Percentiles rank a stretch among this genome's conserved stretches.
Conservation (phyloP, 2,329 filamentous ascomycete genomes). For the Fusarium tupiense region DNA sequence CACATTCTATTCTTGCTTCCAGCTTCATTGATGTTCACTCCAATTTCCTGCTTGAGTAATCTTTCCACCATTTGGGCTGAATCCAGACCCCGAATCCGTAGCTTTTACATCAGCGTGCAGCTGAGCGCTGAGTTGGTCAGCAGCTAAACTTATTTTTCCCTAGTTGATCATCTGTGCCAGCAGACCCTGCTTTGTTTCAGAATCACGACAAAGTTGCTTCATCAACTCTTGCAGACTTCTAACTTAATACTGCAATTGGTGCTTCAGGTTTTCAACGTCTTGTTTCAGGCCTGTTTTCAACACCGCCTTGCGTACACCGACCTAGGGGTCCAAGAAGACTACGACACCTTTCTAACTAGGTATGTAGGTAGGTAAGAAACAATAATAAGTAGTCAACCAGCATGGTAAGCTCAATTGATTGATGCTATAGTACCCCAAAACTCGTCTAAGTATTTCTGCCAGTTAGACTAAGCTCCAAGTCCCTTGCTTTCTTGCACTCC, state of each 20-base stretch:
- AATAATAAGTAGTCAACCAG: not conserved
- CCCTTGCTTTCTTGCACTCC: not conserved
- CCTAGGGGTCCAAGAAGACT: not conserved
- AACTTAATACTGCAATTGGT: slow-evolving; percentile 1
- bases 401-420: not conserved
- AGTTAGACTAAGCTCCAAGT: not conserved
- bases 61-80: slow-evolving; percentile 7
- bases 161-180: slow-evolving; percentile 10
- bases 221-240: slow-evolving; percentile 4
- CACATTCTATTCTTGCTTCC: slow-evolving; percentile 33
- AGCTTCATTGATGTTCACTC: slow-evolving; percentile 11
- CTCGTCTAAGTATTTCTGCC: not conserved
- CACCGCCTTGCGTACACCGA: not conserved
- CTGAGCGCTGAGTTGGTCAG: slow-evolving; percentile 5
- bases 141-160: not conserved
- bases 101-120: slow-evolving; percentile 27
- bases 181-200: slow-evolving; percentile 28
- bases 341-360: not conserved
- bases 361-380: not conserved
- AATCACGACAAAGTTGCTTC: slow-evolving; percentile 16
- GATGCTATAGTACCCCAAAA: not conserved
- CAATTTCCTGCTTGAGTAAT: slow-evolving; percentile 8
- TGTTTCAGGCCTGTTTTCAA: slow-evolving; percentile 23
- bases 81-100: slow-evolving; percentile 5
- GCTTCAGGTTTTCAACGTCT: slow-evolving; percentile 17